phyloP scores from a whole-genome alignment of 148 eudicot species.

The Agrostemma githago region DNA sequence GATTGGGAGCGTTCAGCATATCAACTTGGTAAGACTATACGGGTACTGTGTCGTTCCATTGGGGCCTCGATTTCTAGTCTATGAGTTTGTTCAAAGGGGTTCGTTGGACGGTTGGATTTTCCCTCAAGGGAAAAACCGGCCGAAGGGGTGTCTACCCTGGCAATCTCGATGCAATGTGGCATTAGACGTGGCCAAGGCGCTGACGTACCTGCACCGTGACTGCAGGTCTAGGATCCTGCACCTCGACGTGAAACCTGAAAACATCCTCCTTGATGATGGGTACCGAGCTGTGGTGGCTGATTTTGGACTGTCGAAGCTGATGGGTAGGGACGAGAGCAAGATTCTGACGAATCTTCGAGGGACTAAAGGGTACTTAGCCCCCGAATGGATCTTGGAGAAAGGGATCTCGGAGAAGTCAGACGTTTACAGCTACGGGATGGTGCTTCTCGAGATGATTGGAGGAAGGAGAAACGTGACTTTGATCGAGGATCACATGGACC shows the following conservation, averaged over 20 bases:
- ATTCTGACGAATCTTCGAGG: constrained; percentile 49
- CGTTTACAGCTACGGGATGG: constrained; percentile 66
- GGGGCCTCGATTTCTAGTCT: constrained; percentile 53
- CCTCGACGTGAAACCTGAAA: constrained; percentile 76
- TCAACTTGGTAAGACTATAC: constrained; percentile 46
- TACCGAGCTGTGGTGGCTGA: constrained; percentile 49
- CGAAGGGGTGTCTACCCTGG: constrained; percentile 61
- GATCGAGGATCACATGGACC: constrained; percentile 24
- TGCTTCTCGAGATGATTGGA: constrained; percentile 64
- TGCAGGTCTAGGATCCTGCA: constrained; percentile 58
- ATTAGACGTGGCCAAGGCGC: constrained; percentile 62
- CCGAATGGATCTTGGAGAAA: constrained; percentile 62
- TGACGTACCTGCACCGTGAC: constrained; percentile 63
- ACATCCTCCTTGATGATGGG: constrained; percentile 54
- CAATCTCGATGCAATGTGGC: constrained; percentile 47
- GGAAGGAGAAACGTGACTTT: constrained; percentile 35
- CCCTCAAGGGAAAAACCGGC: constrained; percentile 14
- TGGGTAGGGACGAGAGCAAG: constrained; percentile 50
- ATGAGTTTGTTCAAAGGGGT: constrained; percentile 58
- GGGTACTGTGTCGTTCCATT: constrained; percentile 51
- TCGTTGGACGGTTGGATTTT: constrained; percentile 75
- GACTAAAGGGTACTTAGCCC: constrained; percentile 68
- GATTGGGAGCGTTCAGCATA: constrained; percentile 53
- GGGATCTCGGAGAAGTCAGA: constrained; percentile 68
- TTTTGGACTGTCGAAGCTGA: constrained; percentile 65